Conservation (phyloP, 768 basidiomycete genomes). For the Boletus subcaerulescens region DNA sequence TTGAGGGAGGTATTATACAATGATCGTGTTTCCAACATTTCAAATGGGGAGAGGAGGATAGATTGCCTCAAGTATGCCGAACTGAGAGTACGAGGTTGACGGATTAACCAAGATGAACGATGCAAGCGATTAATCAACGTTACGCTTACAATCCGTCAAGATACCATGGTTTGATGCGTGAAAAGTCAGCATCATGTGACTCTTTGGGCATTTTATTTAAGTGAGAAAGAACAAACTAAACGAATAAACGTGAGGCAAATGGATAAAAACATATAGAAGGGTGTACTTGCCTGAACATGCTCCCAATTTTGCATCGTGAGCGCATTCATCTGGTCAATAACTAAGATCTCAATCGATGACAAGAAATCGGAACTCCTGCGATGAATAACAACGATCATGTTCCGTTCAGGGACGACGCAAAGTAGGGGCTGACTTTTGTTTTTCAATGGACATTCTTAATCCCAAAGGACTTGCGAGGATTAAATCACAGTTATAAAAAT, state of each 20-base stretch:
- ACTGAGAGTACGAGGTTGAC: constrained; percentile 37
- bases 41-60: constrained; percentile 81
- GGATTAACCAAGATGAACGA: constrained; percentile 54
- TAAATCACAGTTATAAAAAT: constrained; percentile 88
- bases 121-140: constrained; percentile 44
- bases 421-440: constrained; percentile 70
- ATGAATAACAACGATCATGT: neutral
- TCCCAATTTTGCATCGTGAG: constrained; percentile 99
- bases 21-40: constrained; percentile 83
- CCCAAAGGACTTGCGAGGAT: constrained; percentile 94
- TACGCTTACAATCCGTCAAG: constrained; percentile 85
- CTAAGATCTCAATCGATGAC: constrained; percentile 85
- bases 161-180: constrained; percentile 97
- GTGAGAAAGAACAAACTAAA: constrained; percentile 78
- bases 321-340: constrained; percentile 92
- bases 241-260: neutral
- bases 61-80: constrained; percentile 87
- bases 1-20: constrained; percentile 72
- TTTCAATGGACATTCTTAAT: constrained; percentile 87
- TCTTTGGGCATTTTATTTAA: constrained; percentile 91
- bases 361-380: constrained; percentile 83
- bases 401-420: neutral
- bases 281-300: constrained; percentile 73
- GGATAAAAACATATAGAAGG: neutral
- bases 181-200: constrained; percentile 93